These are phyloP conservation scores for Beauveria australis DNA, from an alignment of 2,329 filamentous ascomycete genomes.

Conservation along the genomic window DNA sequence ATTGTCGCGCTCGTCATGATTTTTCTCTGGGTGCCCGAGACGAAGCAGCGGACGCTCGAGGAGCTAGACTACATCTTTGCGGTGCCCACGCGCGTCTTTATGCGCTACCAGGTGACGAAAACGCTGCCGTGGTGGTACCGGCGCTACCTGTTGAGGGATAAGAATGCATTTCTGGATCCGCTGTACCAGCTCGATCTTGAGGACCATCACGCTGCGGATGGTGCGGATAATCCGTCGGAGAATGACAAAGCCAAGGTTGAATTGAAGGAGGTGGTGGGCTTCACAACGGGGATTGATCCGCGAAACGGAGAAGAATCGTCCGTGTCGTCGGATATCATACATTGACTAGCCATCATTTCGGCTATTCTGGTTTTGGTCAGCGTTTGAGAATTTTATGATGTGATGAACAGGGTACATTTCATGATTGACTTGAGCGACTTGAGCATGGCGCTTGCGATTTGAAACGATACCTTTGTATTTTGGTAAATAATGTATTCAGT, in stretches of 20 bases:
- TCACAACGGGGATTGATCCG: conserved; percentile 11
- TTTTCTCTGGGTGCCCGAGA: conserved; percentile 50
- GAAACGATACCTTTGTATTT: background rate
- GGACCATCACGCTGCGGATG: conserved; percentile 22
- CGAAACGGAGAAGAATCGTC: conserved; percentile 3
- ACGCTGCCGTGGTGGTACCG: conserved; percentile 54
- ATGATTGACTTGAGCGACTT: background rate
- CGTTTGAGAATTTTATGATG: background rate
- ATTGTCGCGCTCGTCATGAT: conserved; percentile 46
- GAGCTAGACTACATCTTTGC: conserved; percentile 54
- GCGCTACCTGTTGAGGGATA: conserved; percentile 45
- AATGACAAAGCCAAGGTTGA: conserved; percentile 32
- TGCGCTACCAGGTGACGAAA: conserved; percentile 48
- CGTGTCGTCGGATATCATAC: background rate
- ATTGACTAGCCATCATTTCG: background rate
- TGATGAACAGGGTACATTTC: background rate
- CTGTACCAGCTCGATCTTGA: conserved; percentile 34
- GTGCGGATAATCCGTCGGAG: conserved; percentile 24
- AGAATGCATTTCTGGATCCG: conserved; percentile 31
- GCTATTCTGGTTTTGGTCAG: background rate
- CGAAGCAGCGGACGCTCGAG: conserved; percentile 46
- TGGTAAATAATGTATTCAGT: background rate
- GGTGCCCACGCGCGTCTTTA: conserved; percentile 49
- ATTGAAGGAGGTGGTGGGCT: conserved; percentile 28
- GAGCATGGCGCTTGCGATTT: conserved; percentile 1